These are phyloP conservation scores for Colletotrichum australisinense DNA, from an alignment of 2,329 filamentous ascomycete genomes.

Conservation along the genomic window DNA sequence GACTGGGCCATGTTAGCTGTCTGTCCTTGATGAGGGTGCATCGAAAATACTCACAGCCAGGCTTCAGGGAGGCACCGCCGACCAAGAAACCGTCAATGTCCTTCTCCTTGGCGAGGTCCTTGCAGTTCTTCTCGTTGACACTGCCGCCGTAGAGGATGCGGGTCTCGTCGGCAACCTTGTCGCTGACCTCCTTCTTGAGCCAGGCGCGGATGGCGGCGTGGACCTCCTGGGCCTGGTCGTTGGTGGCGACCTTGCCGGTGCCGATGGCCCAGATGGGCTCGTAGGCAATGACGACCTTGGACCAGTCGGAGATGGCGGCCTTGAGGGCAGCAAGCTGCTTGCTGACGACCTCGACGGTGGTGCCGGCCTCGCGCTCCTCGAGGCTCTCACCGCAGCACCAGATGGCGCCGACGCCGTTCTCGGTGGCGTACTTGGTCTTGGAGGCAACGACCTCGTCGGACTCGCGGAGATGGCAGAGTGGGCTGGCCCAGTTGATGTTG, in stretches of 20 bases:
- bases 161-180: constrained; percentile 83
- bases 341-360: constrained; percentile 89
- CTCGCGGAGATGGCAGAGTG: constrained; percentile 94
- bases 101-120: constrained; percentile 87
- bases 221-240: constrained; percentile 91
- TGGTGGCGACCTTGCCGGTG: constrained; percentile 92
- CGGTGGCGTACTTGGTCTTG: constrained; percentile 94
- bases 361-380: constrained; percentile 86
- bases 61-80: constrained; percentile 96
- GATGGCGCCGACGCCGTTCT: constrained; percentile 89
- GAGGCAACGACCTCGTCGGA: constrained; percentile 85
- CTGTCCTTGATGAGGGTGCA: neutral
- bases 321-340: constrained; percentile 87
- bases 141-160: constrained; percentile 97
- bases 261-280: constrained; percentile 98
- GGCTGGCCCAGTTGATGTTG: constrained; percentile 88
- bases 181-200: constrained; percentile 82
- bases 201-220: constrained; percentile 92
- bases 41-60: constrained; percentile 76
- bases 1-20: constrained; percentile 49
- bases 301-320: constrained; percentile 84
- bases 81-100: constrained; percentile 99
- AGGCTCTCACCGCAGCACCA: constrained; percentile 97
- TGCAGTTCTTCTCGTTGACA: constrained; percentile 98
- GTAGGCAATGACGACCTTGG: constrained; percentile 95